A percentile compares a stretch with the other conserved stretches of the same genome.
Conservation (phyloP, 345 rosid species). For the Sonneratia caseolaris region DNA sequence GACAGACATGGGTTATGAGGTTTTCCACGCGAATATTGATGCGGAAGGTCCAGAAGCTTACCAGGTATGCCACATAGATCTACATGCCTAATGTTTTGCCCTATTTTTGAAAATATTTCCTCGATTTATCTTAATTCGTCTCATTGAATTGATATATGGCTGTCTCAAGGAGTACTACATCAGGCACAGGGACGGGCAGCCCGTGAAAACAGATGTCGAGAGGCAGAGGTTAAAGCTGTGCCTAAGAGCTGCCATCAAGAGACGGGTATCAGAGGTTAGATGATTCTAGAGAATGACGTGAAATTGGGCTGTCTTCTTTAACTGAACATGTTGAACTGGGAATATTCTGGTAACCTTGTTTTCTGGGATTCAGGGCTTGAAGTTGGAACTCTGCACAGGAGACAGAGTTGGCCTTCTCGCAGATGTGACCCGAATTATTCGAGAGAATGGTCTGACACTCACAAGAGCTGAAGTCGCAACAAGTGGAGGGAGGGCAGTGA, state of each 20-base stretch:
- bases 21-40: constrained; percentile 68
- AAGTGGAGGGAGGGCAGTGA: constrained; percentile 53
- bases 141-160: neutral
- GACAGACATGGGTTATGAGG: constrained; percentile 91
- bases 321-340: neutral
- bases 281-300: neutral
- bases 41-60: constrained; percentile 60
- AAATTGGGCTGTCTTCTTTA: neutral
- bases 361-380: constrained; percentile 57
- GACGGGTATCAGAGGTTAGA: constrained; percentile 83
- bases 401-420: constrained; percentile 88
- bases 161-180: constrained; percentile 63
- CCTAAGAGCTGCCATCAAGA: constrained; percentile 82
- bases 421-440: constrained; percentile 70
- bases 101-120: too few relatives aligned
- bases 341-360: neutral
- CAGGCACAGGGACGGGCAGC: constrained; percentile 77
- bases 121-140: too few relatives aligned
- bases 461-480: constrained; percentile 85
- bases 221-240: constrained; percentile 72
- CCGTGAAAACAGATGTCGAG: constrained; percentile 73
- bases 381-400: constrained; percentile 69
- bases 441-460: constrained; percentile 75
- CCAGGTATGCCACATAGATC: constrained; percentile 35
- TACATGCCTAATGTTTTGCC: neutral